Conservation (phyloP, 305 asterid species). For the Solanum hybrid region DNA sequence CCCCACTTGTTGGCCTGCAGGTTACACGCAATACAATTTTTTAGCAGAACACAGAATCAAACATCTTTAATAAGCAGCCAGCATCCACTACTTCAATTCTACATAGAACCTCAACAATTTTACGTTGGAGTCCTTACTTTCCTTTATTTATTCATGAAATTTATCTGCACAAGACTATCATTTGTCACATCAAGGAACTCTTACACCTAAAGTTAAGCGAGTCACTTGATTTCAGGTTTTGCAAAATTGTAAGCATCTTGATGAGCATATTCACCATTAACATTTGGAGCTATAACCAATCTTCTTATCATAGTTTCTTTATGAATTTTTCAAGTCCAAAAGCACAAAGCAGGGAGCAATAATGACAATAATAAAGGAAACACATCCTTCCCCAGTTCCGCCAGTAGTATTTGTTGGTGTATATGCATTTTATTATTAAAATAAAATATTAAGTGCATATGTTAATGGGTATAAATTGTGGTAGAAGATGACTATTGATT, state of each 20-base stretch:
- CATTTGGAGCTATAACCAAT: neutral
- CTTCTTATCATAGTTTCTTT: neutral
- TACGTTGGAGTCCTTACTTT: neutral
- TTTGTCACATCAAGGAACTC: neutral
- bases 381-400: neutral
- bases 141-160: neutral
- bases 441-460: neutral
- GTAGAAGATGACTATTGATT: neutral
- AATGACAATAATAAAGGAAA: neutral
- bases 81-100: neutral
- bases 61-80: neutral
- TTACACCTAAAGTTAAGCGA: neutral
- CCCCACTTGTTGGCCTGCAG: constrained; percentile 63
- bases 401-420: neutral
- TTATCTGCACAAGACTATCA: neutral
- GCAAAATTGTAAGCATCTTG: neutral
- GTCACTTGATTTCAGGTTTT: neutral
- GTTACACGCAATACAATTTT: neutral
- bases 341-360: neutral
- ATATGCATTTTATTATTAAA: neutral
- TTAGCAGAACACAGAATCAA: neutral
- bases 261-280: neutral
- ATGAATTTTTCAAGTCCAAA: neutral
- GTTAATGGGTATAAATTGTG: neutral
- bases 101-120: neutral